phyloP scores from a whole-genome alignment of 257 asterid genomes.

The Nicotiana benthamiana region DNA sequence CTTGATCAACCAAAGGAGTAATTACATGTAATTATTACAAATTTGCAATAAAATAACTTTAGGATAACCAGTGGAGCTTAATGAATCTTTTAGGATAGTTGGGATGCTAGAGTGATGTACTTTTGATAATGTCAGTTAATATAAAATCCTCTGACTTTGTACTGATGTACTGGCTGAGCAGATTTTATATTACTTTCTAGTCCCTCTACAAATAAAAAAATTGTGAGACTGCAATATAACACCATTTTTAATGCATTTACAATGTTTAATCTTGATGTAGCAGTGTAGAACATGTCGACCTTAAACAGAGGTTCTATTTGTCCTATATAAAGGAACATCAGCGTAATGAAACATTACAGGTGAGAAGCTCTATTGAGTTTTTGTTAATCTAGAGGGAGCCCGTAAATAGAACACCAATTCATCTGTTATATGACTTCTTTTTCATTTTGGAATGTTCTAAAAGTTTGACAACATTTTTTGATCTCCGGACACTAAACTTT shows the following conservation, averaged over 20 bases:
- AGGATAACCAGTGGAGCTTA: background rate
- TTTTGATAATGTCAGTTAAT: background rate
- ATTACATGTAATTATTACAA: background rate
- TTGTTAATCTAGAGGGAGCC: background rate
- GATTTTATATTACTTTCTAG: background rate
- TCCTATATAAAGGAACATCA: background rate
- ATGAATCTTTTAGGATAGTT: background rate
- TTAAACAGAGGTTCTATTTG: background rate
- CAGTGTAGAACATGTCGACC: background rate
- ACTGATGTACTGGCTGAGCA: background rate
- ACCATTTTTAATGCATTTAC: background rate
- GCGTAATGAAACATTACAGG: background rate
- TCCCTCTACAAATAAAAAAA: background rate
- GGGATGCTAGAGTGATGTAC: background rate
- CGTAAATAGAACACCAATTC: background rate
- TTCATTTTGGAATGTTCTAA: background rate
- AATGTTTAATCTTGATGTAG: background rate
- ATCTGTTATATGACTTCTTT: background rate
- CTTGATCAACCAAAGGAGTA: background rate
- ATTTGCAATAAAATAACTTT: background rate
- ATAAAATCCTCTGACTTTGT: background rate
- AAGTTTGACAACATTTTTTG: background rate
- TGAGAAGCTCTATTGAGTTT: background rate
- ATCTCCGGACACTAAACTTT: background rate
- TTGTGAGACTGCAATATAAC: background rate